These are phyloP conservation scores for Diaporthe velutina DNA, from an alignment of 2,329 filamentous ascomycete genomes.

Conservation along the genomic window DNA sequence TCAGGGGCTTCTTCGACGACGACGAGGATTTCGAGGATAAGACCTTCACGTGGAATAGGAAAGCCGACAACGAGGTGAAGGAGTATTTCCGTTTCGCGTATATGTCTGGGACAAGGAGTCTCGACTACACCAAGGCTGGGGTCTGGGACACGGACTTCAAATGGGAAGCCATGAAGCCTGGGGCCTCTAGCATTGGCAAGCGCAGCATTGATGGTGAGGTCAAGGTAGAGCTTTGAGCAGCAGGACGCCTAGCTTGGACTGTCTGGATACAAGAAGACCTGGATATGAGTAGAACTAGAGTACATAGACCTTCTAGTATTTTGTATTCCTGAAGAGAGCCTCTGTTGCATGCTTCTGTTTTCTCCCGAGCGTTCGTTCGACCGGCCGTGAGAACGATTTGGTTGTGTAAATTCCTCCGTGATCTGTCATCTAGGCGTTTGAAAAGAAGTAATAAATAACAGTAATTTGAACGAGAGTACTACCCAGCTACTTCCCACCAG, in stretches of 20 bases:
- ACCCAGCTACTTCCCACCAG: not conserved
- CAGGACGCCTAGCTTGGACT: not conserved
- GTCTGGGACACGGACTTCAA: conserved; percentile 73
- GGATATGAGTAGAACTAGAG: not conserved
- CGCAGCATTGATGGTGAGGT: conserved; percentile 40
- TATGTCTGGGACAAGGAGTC: conserved; percentile 73
- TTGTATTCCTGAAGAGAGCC: not conserved
- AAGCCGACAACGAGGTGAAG: conserved; percentile 58
- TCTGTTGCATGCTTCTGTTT: not conserved
- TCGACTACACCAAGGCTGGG: conserved; percentile 83
- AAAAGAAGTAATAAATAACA: not conserved
- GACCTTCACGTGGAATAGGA: conserved; percentile 71
- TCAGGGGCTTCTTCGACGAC: conserved; percentile 77
- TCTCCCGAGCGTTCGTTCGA: not conserved
- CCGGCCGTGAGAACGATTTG: not conserved
- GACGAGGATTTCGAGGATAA: conserved; percentile 54
- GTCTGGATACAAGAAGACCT: not conserved
- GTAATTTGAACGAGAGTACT: not conserved
- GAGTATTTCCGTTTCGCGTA: conserved; percentile 86
- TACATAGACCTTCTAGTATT: not conserved
- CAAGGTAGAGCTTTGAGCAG: conserved; percentile 34
- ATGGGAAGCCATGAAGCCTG: conserved; percentile 76
- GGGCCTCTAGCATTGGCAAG: conserved; percentile 64
- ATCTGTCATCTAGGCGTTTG: no score
- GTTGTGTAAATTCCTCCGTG: not conserved